Conservation (phyloP, 192 early-diverging fungal species). For the Gonapodya sp. region DNA sequence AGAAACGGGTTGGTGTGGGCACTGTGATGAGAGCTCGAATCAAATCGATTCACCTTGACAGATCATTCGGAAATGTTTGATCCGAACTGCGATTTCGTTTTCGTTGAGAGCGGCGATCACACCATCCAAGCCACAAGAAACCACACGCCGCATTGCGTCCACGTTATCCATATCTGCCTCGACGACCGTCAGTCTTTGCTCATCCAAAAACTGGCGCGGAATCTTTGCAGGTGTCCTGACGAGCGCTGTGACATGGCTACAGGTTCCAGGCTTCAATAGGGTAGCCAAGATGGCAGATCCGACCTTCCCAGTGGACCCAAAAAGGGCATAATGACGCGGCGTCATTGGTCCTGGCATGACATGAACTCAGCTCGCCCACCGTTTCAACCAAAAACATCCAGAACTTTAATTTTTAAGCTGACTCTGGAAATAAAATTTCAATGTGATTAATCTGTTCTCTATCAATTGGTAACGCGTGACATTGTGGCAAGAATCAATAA, state of each 20-base stretch:
- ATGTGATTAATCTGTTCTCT: too few relatives aligned
- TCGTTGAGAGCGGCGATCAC: conserved; percentile 6
- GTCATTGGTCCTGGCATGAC: neutral
- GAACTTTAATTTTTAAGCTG: too few relatives aligned
- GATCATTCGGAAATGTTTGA: neutral
- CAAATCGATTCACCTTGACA: too few relatives aligned
- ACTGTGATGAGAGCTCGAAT: too few relatives aligned
- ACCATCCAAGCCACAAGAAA: neutral
- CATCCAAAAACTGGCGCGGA: neutral
- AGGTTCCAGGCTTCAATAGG: neutral
- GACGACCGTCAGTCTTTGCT: neutral
- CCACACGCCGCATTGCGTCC: neutral
- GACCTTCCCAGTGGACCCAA: conserved; percentile 3
- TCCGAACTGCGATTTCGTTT: neutral
- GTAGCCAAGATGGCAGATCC: neutral
- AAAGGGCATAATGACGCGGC: neutral
- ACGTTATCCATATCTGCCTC: conserved; percentile 7
- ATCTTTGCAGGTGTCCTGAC: neutral
- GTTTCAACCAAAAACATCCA: too few relatives aligned
- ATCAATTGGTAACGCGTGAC: too few relatives aligned
- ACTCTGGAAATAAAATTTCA: too few relatives aligned
- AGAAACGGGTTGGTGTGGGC: neutral
- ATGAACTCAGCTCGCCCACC: too few relatives aligned
- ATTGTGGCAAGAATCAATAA: too few relatives aligned
- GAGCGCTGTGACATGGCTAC: neutral